Percentiles rank a stretch among this genome's conserved stretches.
These are phyloP conservation scores for Helichrysum umbraculigerum DNA, from an alignment of 129 eudicot species.

Conservation along the genomic window DNA sequence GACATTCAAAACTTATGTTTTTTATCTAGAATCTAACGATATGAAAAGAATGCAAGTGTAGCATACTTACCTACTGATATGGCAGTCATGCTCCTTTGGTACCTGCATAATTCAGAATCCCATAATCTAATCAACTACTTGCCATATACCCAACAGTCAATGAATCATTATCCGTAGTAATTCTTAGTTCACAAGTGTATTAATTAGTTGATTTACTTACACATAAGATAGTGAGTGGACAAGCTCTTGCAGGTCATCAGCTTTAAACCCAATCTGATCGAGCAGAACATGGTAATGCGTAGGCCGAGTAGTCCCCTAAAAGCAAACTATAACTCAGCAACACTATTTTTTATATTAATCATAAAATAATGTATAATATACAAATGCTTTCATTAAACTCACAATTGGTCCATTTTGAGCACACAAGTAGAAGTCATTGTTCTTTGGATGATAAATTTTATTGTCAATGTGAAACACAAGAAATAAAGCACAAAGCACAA, in stretches of 20 bases:
- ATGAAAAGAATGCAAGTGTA: not conserved
- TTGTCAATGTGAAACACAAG: no score
- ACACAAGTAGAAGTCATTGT: no score
- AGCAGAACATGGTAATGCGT: slow-evolving; percentile 81
- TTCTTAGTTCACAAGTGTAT: not conserved
- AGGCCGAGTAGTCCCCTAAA: slow-evolving; percentile 74
- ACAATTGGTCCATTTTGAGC: no score
- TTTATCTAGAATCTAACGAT: not conserved
- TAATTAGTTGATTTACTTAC: slow-evolving; percentile 37
- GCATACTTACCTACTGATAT: slow-evolving; percentile 55
- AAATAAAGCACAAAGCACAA: no score
- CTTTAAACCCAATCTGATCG: slow-evolving; percentile 65
- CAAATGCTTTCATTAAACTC: not conserved
- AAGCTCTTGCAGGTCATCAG: slow-evolving; percentile 75
- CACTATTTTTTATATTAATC: no score
- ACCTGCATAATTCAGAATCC: slow-evolving; percentile 41
- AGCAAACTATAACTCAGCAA: not conserved
- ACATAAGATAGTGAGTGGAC: slow-evolving; percentile 77
- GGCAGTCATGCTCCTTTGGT: slow-evolving; percentile 76
- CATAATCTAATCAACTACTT: slow-evolving; percentile 27
- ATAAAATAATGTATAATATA: not conserved
- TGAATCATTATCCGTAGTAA: no score
- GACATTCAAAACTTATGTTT: not conserved
- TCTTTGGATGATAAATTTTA: no score
- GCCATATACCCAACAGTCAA: no score